Conservation (phyloP, 352 stramenopile species). For the Globisporangium acanthophoron region DNA sequence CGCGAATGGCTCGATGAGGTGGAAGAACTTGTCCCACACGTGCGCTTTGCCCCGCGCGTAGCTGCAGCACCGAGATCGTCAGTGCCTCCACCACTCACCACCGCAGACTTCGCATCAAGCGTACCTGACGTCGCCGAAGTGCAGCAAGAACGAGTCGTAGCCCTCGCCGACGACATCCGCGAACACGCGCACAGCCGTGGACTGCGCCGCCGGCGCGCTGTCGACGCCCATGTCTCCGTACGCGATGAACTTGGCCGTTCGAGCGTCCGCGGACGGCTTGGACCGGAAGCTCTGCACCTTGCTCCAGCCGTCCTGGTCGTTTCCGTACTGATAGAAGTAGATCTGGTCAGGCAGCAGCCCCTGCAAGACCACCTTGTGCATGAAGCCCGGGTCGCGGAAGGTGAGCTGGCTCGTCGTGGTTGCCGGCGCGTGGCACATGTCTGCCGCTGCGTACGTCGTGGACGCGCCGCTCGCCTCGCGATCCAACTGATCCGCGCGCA, state of each 20-base stretch:
- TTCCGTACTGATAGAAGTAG: constrained; percentile 83
- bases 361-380: constrained; percentile 73
- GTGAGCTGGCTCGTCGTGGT: constrained; percentile 54
- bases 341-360: constrained; percentile 25
- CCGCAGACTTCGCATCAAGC: background rate
- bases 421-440: constrained; percentile 63
- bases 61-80: constrained; percentile 15
- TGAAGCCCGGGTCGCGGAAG: constrained; percentile 75
- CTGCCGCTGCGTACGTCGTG: constrained; percentile 55
- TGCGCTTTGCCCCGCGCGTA: constrained; percentile 57
- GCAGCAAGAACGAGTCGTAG: constrained; percentile 68
- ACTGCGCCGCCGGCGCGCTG: constrained; percentile 37
- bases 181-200: constrained; percentile 52
- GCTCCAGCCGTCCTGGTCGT: constrained; percentile 55
- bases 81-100: background rate
- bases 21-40: constrained; percentile 75
- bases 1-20: constrained; percentile 60
- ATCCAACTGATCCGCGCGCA: constrained; percentile 18
- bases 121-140: constrained; percentile 76
- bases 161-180: constrained; percentile 41
- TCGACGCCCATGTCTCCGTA: constrained; percentile 82
- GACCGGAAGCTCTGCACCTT: constrained; percentile 22
- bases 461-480: constrained; percentile 27
- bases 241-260: constrained; percentile 60
- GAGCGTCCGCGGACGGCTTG: constrained; percentile 9